Base-by-base conservation (phyloP, 345 rosid species). In the Isatis tinctoria region DNA sequence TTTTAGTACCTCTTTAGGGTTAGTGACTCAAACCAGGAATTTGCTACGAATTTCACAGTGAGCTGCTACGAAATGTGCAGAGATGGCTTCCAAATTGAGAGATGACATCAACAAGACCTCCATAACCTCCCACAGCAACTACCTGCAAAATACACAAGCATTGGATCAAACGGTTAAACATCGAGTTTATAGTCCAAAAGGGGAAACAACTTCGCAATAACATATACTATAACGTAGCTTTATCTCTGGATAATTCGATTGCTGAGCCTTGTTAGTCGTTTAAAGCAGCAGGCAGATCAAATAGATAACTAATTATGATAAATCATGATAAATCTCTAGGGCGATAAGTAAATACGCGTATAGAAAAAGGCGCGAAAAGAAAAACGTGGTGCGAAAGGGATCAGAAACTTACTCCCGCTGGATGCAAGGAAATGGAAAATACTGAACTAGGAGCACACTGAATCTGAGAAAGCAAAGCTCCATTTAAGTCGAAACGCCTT, bases 81-180 rank as follows among this genome's bases (percentile, higher is more conserved):
- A 90, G 85, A 81, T 95, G 99, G 82, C 99, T 95, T 69, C 97
- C 94, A 66, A 88, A 92, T 73, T 85, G 93, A 13, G 97, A 95
- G 72, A 95, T 87, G 48, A 95, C 82, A 65, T 92, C 99, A 14
- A 95, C 96, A 61, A 92, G 75, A 48, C 96, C 99, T 60, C 93
- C 96, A 75, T 90, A 90, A 62, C 99, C 97, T 74, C 97, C 99
- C 39, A 95, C 84, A 28, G 94, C 88, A 35, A 80, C 80, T 51
- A 88, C 85, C 99, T 92, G 85, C 27, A 30, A 68, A 17, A 45
- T n/a, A 60, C 59, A 59, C 43, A 72, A 32, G 68, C 48, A 40
- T 10, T 26, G 41, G 51, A 62, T 33, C 60, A 16, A 68, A 41
- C 4, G 22, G 24, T 26, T 22, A 10, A n/a, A 36, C 47, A 40